Percentiles rank a stretch among this genome's conserved stretches.
Conservation (phyloP, 495 filamentous ascomycete genomes). For the Chaetomium fimeti region DNA sequence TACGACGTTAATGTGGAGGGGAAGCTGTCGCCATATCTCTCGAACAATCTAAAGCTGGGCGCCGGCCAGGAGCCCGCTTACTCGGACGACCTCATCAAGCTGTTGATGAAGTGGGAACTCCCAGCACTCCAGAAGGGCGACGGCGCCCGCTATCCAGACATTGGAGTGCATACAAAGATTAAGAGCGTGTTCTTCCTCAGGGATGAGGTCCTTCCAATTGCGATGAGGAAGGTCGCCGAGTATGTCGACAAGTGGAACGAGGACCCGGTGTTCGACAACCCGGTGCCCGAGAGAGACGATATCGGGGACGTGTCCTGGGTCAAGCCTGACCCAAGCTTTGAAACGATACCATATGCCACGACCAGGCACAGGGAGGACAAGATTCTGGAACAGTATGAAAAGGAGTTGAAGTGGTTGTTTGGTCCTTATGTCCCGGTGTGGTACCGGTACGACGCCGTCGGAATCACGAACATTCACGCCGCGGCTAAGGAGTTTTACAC, state of each 20-base stretch:
- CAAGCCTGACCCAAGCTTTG: background rate
- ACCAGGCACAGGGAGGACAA: background rate
- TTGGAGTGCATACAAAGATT: background rate
- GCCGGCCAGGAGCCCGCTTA: background rate
- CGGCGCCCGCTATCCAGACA: background rate
- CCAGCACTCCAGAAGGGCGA: background rate
- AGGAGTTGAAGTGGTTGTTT: background rate
- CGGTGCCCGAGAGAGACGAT: too few relatives aligned
- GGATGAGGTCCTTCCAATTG: background rate
- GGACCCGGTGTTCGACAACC: background rate
- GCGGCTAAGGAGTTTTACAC: background rate
- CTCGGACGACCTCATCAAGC: background rate
- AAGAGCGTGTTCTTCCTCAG: background rate
- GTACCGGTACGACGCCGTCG: background rate
- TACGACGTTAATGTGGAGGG: background rate
- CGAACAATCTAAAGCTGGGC: background rate
- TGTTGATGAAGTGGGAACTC: background rate
- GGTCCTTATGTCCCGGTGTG: slow-evolving; percentile 4
- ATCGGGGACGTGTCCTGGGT: slow-evolving; percentile 12
- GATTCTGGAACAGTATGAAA: background rate
- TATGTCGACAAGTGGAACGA: background rate
- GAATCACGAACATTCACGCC: background rate
- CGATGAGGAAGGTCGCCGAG: background rate
- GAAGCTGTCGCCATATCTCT: background rate
- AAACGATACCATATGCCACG: background rate